These are phyloP conservation scores for Biscogniauxia marginata DNA, from an alignment of 2,329 filamentous ascomycete species.

Conservation along the genomic window DNA sequence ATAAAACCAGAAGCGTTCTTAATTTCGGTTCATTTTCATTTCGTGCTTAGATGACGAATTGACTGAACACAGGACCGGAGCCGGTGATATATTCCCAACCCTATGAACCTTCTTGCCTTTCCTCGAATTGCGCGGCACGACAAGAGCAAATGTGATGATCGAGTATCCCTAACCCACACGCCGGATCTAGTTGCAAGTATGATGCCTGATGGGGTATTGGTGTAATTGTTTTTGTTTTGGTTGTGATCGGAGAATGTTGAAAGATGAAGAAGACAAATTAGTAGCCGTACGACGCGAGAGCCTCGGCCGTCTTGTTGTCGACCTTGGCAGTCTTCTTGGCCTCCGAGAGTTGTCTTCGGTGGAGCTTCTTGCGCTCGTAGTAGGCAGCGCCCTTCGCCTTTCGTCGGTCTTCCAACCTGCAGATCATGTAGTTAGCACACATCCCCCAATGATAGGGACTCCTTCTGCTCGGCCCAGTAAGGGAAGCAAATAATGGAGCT, in stretches of 20 bases:
- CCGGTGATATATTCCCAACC: conserved; percentile 30
- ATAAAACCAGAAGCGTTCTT: conserved; percentile 2
- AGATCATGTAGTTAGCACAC: conserved; percentile 18
- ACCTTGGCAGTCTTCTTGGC: conserved; percentile 90
- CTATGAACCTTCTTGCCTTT: conserved; percentile 32
- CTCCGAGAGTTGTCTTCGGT: conserved; percentile 83
- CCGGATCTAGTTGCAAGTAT: conserved; percentile 37
- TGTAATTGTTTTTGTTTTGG: conserved; percentile 28
- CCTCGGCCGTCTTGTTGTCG: conserved; percentile 81
- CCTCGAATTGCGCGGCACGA: conserved; percentile 33
- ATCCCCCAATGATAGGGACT: background rate
- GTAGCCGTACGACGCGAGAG: conserved; percentile 89
- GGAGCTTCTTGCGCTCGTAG: conserved; percentile 99
- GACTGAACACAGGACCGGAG: conserved; percentile 35
- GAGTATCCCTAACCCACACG: conserved; percentile 36
- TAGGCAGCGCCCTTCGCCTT: conserved; percentile 99
- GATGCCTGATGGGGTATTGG: conserved; percentile 28
- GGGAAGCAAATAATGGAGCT: no score
- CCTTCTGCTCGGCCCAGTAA: no score
- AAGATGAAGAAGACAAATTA: conserved; percentile 49
- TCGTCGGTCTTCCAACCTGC: conserved; percentile 96
- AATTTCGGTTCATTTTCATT: conserved; percentile 37
- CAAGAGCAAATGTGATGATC: conserved; percentile 35
- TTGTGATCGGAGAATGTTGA: conserved; percentile 30
- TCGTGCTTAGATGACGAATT: conserved; percentile 34